Evolutionary conservation across 2,329 filamentous ascomycete genomes (phyloP).

Genomic region (Penicillium vulpinum): DNA sequence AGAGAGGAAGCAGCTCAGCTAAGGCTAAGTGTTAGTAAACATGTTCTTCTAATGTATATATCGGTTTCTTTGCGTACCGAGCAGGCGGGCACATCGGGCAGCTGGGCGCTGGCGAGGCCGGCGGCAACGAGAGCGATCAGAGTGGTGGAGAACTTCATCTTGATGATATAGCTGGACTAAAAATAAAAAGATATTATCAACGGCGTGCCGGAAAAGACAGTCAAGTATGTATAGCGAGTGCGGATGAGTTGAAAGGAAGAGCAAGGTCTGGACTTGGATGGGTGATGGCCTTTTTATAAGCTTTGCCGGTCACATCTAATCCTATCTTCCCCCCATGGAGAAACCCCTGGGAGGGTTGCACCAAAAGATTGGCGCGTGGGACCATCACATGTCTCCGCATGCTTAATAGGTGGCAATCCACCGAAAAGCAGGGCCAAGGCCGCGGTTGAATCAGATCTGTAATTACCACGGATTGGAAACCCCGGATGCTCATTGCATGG

Average conservation of each 20-base stretch:
- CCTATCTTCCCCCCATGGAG: not conserved
- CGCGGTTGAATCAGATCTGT: constrained; percentile 20
- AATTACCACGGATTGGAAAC: constrained; percentile 9
- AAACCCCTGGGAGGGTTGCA: constrained; percentile 12
- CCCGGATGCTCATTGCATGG: constrained; percentile 9
- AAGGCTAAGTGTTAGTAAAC: not conserved
- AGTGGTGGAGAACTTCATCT: constrained; percentile 37
- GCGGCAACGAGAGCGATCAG: constrained; percentile 44
- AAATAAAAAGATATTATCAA: not conserved
- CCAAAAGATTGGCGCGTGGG: not conserved
- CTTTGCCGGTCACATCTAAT: constrained; percentile 7
- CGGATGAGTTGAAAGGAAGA: constrained; percentile 10
- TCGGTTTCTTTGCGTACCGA: constrained; percentile 39
- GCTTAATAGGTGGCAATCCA: constrained; percentile 8
- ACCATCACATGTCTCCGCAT: constrained; percentile 17
- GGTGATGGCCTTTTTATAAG: constrained; percentile 24
- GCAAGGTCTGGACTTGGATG: constrained; percentile 7
- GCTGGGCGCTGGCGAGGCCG: constrained; percentile 49
- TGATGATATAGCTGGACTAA: constrained; percentile 13
- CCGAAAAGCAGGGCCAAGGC: constrained; percentile 8
- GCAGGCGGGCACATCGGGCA: constrained; percentile 48
- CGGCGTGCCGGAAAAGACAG: constrained; percentile 24
- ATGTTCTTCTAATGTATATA: not conserved
- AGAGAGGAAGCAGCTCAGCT: constrained; percentile 50
- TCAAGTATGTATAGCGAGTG: constrained; percentile 18